These are phyloP conservation scores for Aspergillus fijiensis DNA, from an alignment of 2,329 filamentous ascomycete species.

Conservation along the genomic window DNA sequence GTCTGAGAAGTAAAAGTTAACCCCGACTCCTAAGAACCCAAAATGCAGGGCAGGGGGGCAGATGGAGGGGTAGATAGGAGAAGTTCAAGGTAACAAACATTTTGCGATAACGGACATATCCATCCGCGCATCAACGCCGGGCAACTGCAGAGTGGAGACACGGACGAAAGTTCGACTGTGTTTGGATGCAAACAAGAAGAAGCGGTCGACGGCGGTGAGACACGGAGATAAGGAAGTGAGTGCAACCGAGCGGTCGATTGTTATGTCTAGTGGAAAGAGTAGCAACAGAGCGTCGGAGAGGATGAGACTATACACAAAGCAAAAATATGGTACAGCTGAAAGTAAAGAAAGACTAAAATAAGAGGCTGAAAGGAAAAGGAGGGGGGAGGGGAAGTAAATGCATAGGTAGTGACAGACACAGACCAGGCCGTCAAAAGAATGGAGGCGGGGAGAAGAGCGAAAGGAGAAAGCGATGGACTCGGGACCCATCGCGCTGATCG, in stretches of 20 bases:
- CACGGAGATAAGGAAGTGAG: neutral
- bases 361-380: neutral
- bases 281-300: neutral
- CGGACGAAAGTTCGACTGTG: neutral
- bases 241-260: too few species aligned
- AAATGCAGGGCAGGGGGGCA: neutral
- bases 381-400: neutral
- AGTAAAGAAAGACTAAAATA: neutral
- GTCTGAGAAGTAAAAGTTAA: neutral
- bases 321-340: neutral
- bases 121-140: neutral
- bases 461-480: neutral
- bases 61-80: neutral
- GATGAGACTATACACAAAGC: neutral
- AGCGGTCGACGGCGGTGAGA: neutral
- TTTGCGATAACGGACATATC: constrained; percentile 3
- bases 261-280: neutral
- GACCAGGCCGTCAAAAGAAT: neutral
- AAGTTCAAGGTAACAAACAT: neutral
- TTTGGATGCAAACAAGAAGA: neutral
- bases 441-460: neutral
- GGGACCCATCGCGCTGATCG: neutral
- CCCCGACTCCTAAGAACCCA: neutral
- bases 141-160: constrained; percentile 3
- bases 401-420: neutral